Percentiles rank a stretch among this genome's conserved stretches.
Conservation (phyloP, 2,329 filamentous ascomycete species). For the Nannizzia gypsea region DNA sequence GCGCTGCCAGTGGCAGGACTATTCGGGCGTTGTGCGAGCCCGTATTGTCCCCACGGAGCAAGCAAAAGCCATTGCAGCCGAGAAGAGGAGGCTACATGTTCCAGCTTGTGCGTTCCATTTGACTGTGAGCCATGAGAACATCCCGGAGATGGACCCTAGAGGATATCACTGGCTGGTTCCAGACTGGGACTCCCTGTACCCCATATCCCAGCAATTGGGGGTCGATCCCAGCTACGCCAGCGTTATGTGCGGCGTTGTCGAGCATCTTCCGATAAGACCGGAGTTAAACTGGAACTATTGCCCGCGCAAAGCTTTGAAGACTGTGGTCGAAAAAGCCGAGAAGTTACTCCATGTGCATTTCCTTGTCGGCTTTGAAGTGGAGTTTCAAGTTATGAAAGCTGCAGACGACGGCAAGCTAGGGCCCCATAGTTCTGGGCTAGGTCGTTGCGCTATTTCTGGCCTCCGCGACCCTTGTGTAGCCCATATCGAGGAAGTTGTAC, state of each 20-base stretch:
- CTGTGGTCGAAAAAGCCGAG: neutral
- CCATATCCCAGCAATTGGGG: neutral
- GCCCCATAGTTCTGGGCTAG: neutral
- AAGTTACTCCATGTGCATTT: neutral
- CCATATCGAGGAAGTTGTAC: neutral
- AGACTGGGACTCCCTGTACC: constrained; percentile 2
- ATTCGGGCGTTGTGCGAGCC: constrained; percentile 4
- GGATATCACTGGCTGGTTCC: neutral
- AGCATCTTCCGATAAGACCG: neutral
- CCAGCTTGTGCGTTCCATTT: neutral
- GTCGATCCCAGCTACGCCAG: neutral
- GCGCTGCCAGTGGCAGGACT: constrained; percentile 5
- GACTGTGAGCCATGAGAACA: neutral
- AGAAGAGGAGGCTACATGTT: neutral
- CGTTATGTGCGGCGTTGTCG: neutral
- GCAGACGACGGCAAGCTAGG: neutral
- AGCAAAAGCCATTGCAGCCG: neutral
- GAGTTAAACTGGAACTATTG: neutral
- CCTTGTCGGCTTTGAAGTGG: constrained; percentile 1
- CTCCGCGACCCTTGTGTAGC: constrained; percentile 3
- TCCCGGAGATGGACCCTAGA: neutral
- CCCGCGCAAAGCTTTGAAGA: neutral
- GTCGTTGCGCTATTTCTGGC: neutral
- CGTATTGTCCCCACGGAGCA: constrained; percentile 2
- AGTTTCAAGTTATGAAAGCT: constrained; percentile 2